Conservation (phyloP, 768 basidiomycete genomes). For the Rhizopogon rudus region DNA sequence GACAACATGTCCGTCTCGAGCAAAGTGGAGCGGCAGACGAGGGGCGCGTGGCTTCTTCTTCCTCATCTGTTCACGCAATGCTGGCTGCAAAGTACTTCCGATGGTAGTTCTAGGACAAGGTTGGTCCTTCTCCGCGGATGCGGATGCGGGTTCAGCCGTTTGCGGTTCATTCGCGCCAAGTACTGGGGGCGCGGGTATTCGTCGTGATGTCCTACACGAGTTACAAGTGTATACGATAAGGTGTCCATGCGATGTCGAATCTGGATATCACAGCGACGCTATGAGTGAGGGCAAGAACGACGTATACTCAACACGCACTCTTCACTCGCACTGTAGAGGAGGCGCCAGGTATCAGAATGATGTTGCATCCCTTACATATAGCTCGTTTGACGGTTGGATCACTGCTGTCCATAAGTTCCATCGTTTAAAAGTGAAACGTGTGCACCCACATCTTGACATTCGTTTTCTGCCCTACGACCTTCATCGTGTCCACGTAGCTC, state of each 20-base stretch:
- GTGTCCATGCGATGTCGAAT: slow-evolving; percentile 46
- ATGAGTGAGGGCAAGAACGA: neutral
- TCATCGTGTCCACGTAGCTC: slow-evolving; percentile 63
- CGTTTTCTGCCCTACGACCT: slow-evolving; percentile 66
- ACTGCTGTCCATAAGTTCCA: slow-evolving; percentile 31
- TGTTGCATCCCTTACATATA: slow-evolving; percentile 65
- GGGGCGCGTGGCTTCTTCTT: slow-evolving; percentile 22
- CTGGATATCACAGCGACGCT: slow-evolving; percentile 28
- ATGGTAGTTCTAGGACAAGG: neutral
- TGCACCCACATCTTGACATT: slow-evolving; percentile 67
- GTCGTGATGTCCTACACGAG: slow-evolving; percentile 51
- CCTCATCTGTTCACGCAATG: neutral
- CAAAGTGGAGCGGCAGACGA: slow-evolving; percentile 57
- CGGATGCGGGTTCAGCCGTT: neutral
- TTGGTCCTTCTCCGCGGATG: neutral
- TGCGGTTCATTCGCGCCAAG: slow-evolving; percentile 6
- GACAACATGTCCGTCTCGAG: slow-evolving; percentile 61
- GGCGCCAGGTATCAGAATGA: slow-evolving; percentile 61
- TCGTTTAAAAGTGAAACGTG: neutral
- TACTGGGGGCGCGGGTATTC: slow-evolving; percentile 62
- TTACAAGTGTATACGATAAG: slow-evolving; percentile 54
- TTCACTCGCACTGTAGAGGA: slow-evolving; percentile 62
- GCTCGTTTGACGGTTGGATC: slow-evolving; percentile 83
- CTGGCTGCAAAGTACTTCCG: neutral
- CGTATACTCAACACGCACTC: slow-evolving; percentile 37